Evolutionary conservation across 2,329 filamentous ascomycete species (phyloP).

Genomic region (Exophiala oligosperma): DNA sequence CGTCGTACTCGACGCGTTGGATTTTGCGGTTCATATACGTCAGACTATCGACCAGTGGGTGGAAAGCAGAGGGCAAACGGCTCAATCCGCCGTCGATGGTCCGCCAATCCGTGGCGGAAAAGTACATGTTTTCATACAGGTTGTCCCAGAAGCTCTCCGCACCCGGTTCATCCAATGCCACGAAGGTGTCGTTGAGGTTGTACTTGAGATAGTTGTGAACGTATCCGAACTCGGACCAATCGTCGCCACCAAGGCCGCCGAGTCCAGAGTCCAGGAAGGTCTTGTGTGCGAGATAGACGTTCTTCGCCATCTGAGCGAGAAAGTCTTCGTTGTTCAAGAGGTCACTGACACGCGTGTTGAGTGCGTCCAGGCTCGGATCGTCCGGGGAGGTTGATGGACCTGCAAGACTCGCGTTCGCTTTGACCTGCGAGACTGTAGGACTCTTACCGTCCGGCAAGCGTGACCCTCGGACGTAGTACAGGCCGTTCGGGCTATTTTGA

Average conservation of each 20-base stretch:
- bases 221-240: conserved; percentile 66
- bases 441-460: conserved; percentile 54
- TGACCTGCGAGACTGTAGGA: conserved; percentile 53
- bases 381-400: conserved; percentile 4
- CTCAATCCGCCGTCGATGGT: conserved; percentile 65
- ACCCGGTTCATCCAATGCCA: conserved; percentile 44
- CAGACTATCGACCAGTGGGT: conserved; percentile 59
- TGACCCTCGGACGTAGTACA: conserved; percentile 50
- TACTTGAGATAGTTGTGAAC: conserved; percentile 54
- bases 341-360: conserved; percentile 3
- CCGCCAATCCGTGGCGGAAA: conserved; percentile 59
- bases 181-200: conserved; percentile 53
- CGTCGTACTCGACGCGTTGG: conserved; percentile 56
- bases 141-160: conserved; percentile 45
- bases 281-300: conserved; percentile 53
- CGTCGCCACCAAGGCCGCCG: conserved; percentile 41
- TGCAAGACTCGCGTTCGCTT: conserved; percentile 45
- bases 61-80: conserved; percentile 62
- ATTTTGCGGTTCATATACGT: conserved; percentile 60
- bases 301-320: conserved; percentile 18
- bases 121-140: conserved; percentile 61
- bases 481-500: conserved; percentile 51
- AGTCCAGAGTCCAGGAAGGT: conserved; percentile 54
- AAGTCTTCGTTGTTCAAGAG: conserved; percentile 17
- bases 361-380: conserved; percentile 11